Evolutionary conservation across 2,329 filamentous ascomycete species (phyloP).

Genomic region (Myotisia sp.): DNA sequence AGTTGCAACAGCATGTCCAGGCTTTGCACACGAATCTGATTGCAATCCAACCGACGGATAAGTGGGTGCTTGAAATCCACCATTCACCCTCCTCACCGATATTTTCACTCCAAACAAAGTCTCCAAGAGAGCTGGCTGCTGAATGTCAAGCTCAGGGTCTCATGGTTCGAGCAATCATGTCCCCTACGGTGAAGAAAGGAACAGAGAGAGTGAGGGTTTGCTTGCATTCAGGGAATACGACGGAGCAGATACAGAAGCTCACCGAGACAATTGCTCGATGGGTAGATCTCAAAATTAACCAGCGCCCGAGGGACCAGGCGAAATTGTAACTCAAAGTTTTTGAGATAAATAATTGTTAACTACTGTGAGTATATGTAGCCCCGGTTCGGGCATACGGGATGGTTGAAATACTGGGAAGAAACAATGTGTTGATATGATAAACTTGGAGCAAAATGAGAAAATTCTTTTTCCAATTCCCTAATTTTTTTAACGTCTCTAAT

Average conservation of each 20-base stretch:
- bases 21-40: constrained; percentile 34
- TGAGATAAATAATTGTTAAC: no score
- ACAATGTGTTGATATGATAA: not conserved
- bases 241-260: constrained; percentile 42
- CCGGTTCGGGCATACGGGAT: no score
- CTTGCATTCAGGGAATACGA: constrained; percentile 52
- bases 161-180: constrained; percentile 51
- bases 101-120: constrained; percentile 45
- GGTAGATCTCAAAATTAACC: constrained; percentile 7
- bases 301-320: not conserved
- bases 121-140: constrained; percentile 44
- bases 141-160: constrained; percentile 47
- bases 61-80: constrained; percentile 25
- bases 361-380: no score
- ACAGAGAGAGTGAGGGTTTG: constrained; percentile 52
- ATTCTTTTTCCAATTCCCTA: not conserved
- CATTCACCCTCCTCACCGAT: constrained; percentile 46
- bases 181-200: constrained; percentile 52
- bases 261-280: constrained; percentile 17
- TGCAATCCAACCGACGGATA: constrained; percentile 19
- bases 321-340: not conserved
- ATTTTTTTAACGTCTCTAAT: not conserved
- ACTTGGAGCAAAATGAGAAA: not conserved
- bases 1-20: constrained; percentile 35
- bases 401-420: not conserved